These are phyloP conservation scores for Fusarium pininemorale DNA, from an alignment of 2,329 filamentous ascomycete species.

Conservation along the genomic window DNA sequence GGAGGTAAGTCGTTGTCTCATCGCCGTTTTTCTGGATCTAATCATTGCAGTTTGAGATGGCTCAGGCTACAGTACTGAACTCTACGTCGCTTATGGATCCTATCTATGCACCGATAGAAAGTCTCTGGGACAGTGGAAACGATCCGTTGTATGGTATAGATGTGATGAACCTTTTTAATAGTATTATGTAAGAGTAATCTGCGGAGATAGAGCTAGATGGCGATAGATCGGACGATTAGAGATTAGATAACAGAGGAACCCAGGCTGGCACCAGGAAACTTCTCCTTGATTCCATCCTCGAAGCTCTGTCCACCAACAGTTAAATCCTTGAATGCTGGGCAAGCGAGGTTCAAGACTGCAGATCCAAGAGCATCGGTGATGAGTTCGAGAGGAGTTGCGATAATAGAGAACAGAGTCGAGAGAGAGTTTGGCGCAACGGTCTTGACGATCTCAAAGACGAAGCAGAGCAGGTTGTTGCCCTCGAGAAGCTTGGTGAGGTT, in stretches of 20 bases:
- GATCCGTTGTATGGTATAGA: slow-evolving; percentile 33
- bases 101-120: slow-evolving; percentile 14
- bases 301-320: not conserved
- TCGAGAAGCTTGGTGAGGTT: slow-evolving; percentile 10
- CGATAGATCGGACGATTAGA: accelerated
- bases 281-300: not conserved
- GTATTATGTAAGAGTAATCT: not conserved
- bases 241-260: not conserved
- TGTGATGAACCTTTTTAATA: slow-evolving; percentile 39
- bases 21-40: accelerated
- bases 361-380: not conserved
- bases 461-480: slow-evolving; percentile 17
- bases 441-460: slow-evolving; percentile 17
- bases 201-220: not conserved
- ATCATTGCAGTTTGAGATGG: not conserved
- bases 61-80: not conserved
- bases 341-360: not conserved
- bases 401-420: not conserved
- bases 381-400: not conserved
- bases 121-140: slow-evolving; percentile 23
- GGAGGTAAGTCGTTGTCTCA: not conserved
- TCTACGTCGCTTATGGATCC: not conserved
- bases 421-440: slow-evolving; percentile 2
- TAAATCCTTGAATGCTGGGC: slow-evolving; percentile 12
- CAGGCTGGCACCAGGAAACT: slow-evolving; percentile 9